phyloP scores from a whole-genome alignment of 2,329 filamentous ascomycete species.

The Helicocarpus griseus region DNA sequence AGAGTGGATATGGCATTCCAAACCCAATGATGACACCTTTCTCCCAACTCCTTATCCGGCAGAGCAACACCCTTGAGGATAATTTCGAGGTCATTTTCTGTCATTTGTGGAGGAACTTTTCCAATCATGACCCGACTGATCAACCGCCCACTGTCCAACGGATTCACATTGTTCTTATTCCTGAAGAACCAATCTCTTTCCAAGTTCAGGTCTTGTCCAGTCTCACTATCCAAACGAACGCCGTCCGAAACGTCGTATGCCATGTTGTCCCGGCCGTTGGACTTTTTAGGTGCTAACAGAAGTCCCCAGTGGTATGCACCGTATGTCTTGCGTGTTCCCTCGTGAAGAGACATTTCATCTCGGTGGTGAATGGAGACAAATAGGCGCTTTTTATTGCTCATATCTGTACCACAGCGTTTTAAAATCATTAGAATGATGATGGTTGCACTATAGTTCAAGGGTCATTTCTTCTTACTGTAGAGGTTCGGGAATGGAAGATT shows the following conservation, averaged over 20 bases:
- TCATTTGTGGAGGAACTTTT: constrained; percentile 5
- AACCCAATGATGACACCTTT: constrained; percentile 7
- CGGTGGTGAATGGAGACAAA: constrained; percentile 2
- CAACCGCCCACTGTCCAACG: constrained; percentile 4
- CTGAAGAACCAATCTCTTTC: constrained; percentile 3
- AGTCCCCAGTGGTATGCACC: constrained; percentile 1
- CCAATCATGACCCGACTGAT: constrained; percentile 5
- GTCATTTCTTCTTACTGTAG: constrained; percentile 1
- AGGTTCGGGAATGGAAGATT: neutral
- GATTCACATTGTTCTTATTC: constrained; percentile 3
- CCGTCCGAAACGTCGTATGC: constrained; percentile 3
- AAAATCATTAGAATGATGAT: constrained; percentile 1
- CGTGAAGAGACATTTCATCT: constrained; percentile 2
- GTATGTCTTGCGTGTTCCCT: neutral
- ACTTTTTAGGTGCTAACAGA: constrained; percentile 1
- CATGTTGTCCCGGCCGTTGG: constrained; percentile 1
- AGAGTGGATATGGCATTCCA: constrained; percentile 7
- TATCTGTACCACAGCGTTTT: neutral
- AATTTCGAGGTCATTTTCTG: constrained; percentile 1
- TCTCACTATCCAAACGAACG: constrained; percentile 1
- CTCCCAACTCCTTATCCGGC: constrained; percentile 4
- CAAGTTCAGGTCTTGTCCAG: constrained; percentile 1
- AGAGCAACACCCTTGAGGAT: constrained; percentile 5
- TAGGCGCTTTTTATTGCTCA: constrained; percentile 2
- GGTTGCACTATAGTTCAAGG: neutral